A percentile compares a stretch with the other conserved stretches of the same genome.
phyloP scores from a whole-genome alignment of 441 rosid genomes.

The Pelargonium fulgidum region DNA sequence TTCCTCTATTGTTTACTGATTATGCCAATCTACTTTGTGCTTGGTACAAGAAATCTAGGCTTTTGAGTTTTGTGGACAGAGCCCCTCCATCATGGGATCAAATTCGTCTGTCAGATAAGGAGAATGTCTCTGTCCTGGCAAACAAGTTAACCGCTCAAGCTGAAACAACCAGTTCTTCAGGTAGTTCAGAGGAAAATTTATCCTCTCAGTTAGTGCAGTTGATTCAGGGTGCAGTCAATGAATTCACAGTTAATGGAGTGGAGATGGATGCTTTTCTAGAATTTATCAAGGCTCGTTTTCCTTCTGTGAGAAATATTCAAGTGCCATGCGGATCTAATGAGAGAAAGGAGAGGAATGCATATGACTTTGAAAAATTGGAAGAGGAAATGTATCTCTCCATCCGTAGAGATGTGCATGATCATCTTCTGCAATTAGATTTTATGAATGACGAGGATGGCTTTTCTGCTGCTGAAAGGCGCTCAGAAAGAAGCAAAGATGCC shows the following conservation, averaged over 20 bases:
- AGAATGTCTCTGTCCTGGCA: constrained; percentile 21
- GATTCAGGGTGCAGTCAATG: constrained; percentile 47
- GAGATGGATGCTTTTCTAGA: constrained; percentile 51
- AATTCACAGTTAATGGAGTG: constrained; percentile 36
- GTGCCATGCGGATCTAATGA: constrained; percentile 35
- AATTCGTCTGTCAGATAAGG: constrained; percentile 35
- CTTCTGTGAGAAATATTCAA: constrained; percentile 40
- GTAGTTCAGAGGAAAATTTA: constrained; percentile 33
- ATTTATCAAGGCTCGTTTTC: constrained; percentile 47
- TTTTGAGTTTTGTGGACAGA: constrained; percentile 69
- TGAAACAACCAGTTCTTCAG: constrained; percentile 28
- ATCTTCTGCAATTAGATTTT: constrained; percentile 23
- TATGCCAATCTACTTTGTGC: constrained; percentile 11
- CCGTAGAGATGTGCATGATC: constrained; percentile 33
- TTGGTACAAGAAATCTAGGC: constrained; percentile 77
- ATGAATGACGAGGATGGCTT: constrained; percentile 25
- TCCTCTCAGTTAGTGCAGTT: constrained; percentile 37
- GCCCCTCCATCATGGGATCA: constrained; percentile 70
- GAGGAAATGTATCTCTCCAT: constrained; percentile 47
- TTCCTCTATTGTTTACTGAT: constrained; percentile 3
- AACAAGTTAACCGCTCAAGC: constrained; percentile 32
- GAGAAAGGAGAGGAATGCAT: constrained; percentile 33
- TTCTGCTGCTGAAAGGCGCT: constrained; percentile 31
- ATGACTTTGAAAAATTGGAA: constrained; percentile 53
- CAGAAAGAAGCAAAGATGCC: constrained; percentile 27